Evolutionary conservation across 441 rosid genomes (phyloP).

Genomic region (Kokia cookei): DNA sequence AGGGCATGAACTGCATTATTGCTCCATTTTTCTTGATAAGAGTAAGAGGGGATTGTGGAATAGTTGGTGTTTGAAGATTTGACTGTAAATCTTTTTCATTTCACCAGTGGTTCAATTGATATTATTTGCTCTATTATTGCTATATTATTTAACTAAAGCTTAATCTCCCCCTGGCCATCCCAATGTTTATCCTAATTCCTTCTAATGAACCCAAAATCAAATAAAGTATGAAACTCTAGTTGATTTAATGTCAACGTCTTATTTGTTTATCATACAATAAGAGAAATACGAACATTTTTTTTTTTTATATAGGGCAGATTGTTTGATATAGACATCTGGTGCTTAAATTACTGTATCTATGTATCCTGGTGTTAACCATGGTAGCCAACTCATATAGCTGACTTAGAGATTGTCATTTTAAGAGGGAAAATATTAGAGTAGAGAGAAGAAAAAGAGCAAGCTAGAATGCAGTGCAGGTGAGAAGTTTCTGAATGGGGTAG

Average conservation of each 20-base stretch:
- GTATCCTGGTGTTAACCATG: not conserved
- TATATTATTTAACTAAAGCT: not conserved
- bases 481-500: not conserved
- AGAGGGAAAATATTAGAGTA: not conserved
- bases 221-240: not conserved
- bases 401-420: not conserved
- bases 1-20: not conserved
- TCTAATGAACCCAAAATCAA: not conserved
- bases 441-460: not conserved
- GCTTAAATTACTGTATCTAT: not conserved
- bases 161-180: not conserved
- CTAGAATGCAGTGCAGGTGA: not conserved
- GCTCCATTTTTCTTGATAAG: not conserved
- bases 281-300: not conserved
- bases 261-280: not conserved
- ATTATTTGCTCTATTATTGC: not conserved
- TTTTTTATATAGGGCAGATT: not conserved
- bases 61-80: no score
- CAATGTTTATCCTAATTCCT: not conserved
- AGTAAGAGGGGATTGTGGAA: no score
- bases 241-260: not conserved
- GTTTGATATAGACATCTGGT: not conserved
- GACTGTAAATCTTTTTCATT: no score
- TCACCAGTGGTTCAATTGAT: no score
- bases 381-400: not conserved